Evolutionary conservation across 306 rosid genomes (phyloP).

Genomic region (Medicago ruthenica): DNA sequence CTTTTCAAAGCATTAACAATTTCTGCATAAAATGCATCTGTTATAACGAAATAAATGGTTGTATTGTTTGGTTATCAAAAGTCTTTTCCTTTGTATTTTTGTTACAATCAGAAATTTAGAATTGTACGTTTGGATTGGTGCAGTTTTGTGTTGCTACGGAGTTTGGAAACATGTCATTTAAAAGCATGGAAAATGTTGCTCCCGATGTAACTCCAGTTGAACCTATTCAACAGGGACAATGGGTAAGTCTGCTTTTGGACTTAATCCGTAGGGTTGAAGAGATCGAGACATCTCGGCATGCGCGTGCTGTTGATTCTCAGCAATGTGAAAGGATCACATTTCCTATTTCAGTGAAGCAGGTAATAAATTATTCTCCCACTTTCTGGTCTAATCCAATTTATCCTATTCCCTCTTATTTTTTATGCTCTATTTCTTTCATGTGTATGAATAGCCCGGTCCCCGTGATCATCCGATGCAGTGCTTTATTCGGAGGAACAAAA

Average conservation of each 20-base stretch:
- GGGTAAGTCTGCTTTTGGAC: conserved; percentile 81
- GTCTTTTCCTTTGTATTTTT: too few relatives aligned
- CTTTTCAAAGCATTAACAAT: too few relatives aligned
- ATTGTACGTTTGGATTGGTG: too few relatives aligned
- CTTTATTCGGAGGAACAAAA: conserved; percentile 70
- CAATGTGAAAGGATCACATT: conserved; percentile 81
- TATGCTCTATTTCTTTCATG: conserved; percentile 11
- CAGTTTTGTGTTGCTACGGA: too few relatives aligned
- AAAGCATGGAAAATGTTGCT: conserved; percentile 41
- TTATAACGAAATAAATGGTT: neutral
- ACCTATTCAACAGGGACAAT: conserved; percentile 57
- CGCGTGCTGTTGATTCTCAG: conserved; percentile 44
- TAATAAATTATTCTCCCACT: conserved; percentile 22
- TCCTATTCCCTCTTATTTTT: neutral
- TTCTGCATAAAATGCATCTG: too few relatives aligned
- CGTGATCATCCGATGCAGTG: conserved; percentile 67
- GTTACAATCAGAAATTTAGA: neutral
- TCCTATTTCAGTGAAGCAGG: conserved; percentile 87
- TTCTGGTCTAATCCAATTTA: neutral
- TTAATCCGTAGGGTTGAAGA: conserved; percentile 54
- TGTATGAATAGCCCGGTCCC: conserved; percentile 72
- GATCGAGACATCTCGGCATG: too few relatives aligned
- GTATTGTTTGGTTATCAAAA: neutral
- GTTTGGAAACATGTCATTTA: too few relatives aligned
- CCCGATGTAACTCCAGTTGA: conserved; percentile 56